phyloP scores from a whole-genome alignment of 2,329 filamentous ascomycete species.

The Microdochium trichocladiopsis region DNA sequence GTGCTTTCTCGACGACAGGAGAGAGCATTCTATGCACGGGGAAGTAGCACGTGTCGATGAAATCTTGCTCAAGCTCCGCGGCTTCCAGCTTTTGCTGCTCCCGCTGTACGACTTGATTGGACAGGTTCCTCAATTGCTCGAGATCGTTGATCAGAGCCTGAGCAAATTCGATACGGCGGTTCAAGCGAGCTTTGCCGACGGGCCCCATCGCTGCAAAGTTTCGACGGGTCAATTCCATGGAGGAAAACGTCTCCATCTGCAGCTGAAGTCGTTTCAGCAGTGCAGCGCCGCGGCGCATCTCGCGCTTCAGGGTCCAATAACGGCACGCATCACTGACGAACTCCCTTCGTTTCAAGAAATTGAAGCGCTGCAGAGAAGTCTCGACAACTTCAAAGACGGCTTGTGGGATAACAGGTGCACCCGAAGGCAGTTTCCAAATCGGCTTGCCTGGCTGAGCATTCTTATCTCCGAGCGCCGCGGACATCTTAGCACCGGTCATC shows the following conservation, averaged over 20 bases:
- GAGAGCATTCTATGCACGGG: conserved; percentile 71
- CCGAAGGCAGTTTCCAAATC: conserved; percentile 88
- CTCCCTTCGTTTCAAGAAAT: conserved; percentile 76
- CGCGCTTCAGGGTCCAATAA: conserved; percentile 96
- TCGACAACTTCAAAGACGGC: conserved; percentile 83
- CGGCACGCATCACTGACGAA: conserved; percentile 90
- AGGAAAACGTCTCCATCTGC: conserved; percentile 93
- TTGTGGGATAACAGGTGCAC: conserved; percentile 88
- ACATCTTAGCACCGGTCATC: conserved; percentile 75
- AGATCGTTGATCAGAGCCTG: conserved; percentile 70
- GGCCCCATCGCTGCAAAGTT: conserved; percentile 96
- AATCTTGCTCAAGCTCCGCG: conserved; percentile 66
- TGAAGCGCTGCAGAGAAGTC: conserved; percentile 73
- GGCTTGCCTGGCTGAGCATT: conserved; percentile 62
- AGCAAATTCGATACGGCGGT: conserved; percentile 83
- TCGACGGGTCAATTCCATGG: conserved; percentile 91
- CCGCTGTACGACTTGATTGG: conserved; percentile 64
- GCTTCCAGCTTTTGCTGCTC: conserved; percentile 74
- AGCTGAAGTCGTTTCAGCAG: conserved; percentile 88
- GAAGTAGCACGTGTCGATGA: conserved; percentile 88
- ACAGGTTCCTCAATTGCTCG: conserved; percentile 64
- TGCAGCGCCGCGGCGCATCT: conserved; percentile 84
- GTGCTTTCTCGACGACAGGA: conserved; percentile 73
- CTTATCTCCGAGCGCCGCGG: conserved; percentile 67
- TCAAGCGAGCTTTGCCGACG: conserved; percentile 68